A percentile compares a stretch with the other conserved stretches of the same genome.
These are phyloP conservation scores for Rhinocladiella mackenziei DNA, from an alignment of 2,329 filamentous ascomycete genomes.

Conservation along the genomic window DNA sequence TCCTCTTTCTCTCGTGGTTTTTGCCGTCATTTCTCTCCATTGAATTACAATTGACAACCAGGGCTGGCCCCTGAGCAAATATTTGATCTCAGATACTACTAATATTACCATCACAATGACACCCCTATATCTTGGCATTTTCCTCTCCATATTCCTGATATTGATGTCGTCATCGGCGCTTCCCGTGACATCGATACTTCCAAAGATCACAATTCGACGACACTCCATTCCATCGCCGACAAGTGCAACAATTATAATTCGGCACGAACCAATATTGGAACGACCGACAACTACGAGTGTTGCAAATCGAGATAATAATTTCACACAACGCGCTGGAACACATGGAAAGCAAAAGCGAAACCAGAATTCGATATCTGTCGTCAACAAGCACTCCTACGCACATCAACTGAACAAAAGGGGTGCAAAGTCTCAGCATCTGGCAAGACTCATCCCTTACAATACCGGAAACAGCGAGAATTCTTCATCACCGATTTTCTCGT, in stretches of 20 bases:
- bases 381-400: background rate
- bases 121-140: background rate
- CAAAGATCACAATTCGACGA: conserved; percentile 14
- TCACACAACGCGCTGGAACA: background rate
- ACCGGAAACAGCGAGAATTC: background rate
- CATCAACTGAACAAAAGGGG: background rate
- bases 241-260: background rate
- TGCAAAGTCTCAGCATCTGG: background rate
- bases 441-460: background rate
- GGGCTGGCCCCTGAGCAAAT: background rate
- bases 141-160: background rate
- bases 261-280: background rate
- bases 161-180: background rate
- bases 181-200: conserved; percentile 5
- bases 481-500: background rate
- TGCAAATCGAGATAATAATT: background rate
- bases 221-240: background rate
- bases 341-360: conserved; percentile 7
- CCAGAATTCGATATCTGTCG: background rate
- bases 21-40: background rate
- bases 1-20: background rate
- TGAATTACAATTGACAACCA: background rate
- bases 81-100: too few species aligned
- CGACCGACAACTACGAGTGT: background rate
- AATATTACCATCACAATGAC: background rate